A percentile compares a stretch with the other conserved stretches of the same genome.
Evolutionary conservation across 2,329 filamentous ascomycete genomes (phyloP).

Genomic region (Neopestalotiopsis sp.): DNA sequence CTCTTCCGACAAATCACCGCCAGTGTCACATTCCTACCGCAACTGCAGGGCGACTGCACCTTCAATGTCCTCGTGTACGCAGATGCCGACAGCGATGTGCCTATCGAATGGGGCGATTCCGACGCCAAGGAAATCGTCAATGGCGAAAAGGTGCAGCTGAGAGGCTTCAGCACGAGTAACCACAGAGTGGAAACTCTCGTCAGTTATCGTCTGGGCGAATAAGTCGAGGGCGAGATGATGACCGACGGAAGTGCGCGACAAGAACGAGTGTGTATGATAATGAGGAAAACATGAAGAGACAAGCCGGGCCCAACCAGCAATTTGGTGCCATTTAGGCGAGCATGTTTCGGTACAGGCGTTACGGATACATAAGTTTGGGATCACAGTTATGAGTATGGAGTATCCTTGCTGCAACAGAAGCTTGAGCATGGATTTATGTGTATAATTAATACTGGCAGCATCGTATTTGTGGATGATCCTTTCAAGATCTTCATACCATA

Average conservation of each 20-base stretch:
- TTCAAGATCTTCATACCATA: no score
- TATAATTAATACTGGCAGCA: not conserved
- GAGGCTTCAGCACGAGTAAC: constrained; percentile 94
- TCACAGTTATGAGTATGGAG: not conserved
- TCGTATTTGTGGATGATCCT: not conserved
- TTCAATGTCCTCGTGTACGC: constrained; percentile 99
- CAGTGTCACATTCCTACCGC: constrained; percentile 93
- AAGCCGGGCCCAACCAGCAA: not conserved
- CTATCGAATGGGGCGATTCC: constrained; percentile 97
- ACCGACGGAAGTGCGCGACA: not conserved
- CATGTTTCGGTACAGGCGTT: not conserved
- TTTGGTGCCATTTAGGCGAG: not conserved
- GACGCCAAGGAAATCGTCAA: constrained; percentile 96
- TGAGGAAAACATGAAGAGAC: not conserved
- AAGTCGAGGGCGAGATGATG: not conserved
- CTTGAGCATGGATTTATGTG: not conserved
- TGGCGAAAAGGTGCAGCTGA: constrained; percentile 91
- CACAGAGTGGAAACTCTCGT: constrained; percentile 95
- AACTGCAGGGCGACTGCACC: constrained; percentile 92
- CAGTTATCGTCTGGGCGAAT: constrained; percentile 75
- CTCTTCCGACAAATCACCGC: constrained; percentile 98
- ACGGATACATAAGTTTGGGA: not conserved
- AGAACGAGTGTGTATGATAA: not conserved
- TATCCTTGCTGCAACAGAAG: not conserved
- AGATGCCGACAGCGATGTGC: constrained; percentile 94